These are phyloP conservation scores for Nakaseomyces glabratus DNA, from an alignment of 1,139 yeast species.

Conservation along the genomic window DNA sequence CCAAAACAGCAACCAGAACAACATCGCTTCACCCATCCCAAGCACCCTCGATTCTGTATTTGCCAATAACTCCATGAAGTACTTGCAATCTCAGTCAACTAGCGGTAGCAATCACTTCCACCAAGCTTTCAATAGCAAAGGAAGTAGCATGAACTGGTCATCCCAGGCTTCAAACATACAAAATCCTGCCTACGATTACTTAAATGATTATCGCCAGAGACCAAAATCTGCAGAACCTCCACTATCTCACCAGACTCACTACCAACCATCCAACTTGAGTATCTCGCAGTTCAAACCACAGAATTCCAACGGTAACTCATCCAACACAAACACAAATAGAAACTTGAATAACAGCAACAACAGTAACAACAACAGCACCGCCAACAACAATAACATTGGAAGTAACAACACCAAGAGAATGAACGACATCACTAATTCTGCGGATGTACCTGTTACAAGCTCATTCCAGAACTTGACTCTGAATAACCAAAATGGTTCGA, in stretches of 20 bases:
- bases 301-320: constrained; percentile 6
- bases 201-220: constrained; percentile 26
- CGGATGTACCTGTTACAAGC: constrained; percentile 7
- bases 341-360: constrained; percentile 9
- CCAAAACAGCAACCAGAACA: constrained; percentile 8
- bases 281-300: constrained; percentile 5
- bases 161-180: constrained; percentile 23
- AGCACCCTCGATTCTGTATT: constrained; percentile 21
- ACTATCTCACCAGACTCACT: constrained; percentile 8
- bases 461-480: not conserved
- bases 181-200: constrained; percentile 23
- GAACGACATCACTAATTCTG: constrained; percentile 10
- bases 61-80: constrained; percentile 10
- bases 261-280: constrained; percentile 7
- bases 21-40: constrained; percentile 4
- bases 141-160: constrained; percentile 18
- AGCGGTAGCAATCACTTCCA: constrained; percentile 6
- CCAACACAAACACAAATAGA: constrained; percentile 13
- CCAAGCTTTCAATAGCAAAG: constrained; percentile 1
- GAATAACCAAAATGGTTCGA: constrained; percentile 7
- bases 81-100: constrained; percentile 8
- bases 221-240: constrained; percentile 39
- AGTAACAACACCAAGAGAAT: constrained; percentile 12
- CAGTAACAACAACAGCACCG: constrained; percentile 14
- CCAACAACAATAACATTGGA: too few relatives aligned